These are phyloP conservation scores for Coemansia sp. DNA, from an alignment of 192 early-diverging fungal species.

Conservation along the genomic window DNA sequence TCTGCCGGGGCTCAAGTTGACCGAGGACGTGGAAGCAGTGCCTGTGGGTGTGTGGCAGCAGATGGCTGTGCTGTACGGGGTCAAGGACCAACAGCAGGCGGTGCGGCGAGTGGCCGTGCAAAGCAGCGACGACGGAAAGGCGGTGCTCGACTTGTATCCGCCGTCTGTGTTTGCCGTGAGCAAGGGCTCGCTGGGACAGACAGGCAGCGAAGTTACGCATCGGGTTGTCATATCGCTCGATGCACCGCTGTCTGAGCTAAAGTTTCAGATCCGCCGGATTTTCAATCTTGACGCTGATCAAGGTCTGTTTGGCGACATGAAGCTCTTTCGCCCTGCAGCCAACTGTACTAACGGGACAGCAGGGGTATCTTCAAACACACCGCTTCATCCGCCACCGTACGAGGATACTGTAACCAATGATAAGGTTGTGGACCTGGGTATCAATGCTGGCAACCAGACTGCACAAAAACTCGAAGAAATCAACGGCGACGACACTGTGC, in stretches of 20 bases:
- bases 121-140: background rate
- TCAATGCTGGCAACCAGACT: background rate
- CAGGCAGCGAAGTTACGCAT: conserved; percentile 3
- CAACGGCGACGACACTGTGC: conserved; percentile 2
- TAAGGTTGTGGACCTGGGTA: background rate
- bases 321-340: conserved; percentile 8
- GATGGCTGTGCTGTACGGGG: conserved; percentile 53
- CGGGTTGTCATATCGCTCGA: conserved; percentile 25
- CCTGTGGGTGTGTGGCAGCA: conserved; percentile 55
- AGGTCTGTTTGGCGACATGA: background rate
- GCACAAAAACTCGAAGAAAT: conserved; percentile 3
- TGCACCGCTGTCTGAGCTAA: conserved; percentile 27
- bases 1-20: conserved; percentile 27
- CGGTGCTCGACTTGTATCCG: conserved; percentile 28
- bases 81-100: background rate
- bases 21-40: conserved; percentile 35
- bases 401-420: background rate
- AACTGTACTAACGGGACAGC: background rate
- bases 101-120: conserved; percentile 21
- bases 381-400: background rate
- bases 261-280: conserved; percentile 14
- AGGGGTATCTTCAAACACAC: background rate
- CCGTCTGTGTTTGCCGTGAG: conserved; percentile 18
- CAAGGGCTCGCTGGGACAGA: background rate
- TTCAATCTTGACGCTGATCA: conserved; percentile 5